Evolutionary conservation across 164 flowering plant genomes (phyloP), one percentile per base, ranked within the genome.

Genomic region (Saururus chinensis): DNA sequence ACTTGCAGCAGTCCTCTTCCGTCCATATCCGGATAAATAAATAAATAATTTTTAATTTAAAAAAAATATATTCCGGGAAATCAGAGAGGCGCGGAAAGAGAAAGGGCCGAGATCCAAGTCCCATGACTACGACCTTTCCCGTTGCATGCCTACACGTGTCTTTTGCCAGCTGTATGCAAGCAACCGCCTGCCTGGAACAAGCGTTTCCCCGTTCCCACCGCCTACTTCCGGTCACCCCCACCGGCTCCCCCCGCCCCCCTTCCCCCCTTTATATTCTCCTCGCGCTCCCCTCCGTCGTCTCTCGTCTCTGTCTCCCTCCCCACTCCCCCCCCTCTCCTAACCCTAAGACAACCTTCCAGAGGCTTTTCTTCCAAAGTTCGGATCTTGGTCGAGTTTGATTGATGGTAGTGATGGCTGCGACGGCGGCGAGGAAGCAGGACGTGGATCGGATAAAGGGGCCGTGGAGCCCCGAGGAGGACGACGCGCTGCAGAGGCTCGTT

Each of bases 401-500:
- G 11, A 45, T 12, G 11, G 49, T 9, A 45, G 11, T 45, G 49
- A 13, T 13, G 49, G 49, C 49, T 7, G 14, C 49, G 14, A 7
- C 9, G 52, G 52, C 30, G 49, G 1, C 24, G 5, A 23, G 52
- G 40, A 40, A 71, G 64, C 77, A 66, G 51, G 93, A 82, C 51
- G 19, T 71, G 70, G 95, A 90, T 74, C 86, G 97, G 79, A 84
- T 92, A 64, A 92, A 86, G 66, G 98, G 98, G 1, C 98, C 98
- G 48, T 92, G 98, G 98, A 89, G 95, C 53, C 92, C 96, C 1
- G 95, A 90, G 62, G 97, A 90, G 65, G 97, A 90, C 65, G 87
- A 84, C 24, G 53, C 74, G 62, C 69, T 92, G 52, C 80, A 72
- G 69, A 71, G 65, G 12, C 75, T 92, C 14, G 98, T 92, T 17